Conservation (phyloP, 2,329 filamentous ascomycete genomes). For the Claviceps humidiphila region DNA sequence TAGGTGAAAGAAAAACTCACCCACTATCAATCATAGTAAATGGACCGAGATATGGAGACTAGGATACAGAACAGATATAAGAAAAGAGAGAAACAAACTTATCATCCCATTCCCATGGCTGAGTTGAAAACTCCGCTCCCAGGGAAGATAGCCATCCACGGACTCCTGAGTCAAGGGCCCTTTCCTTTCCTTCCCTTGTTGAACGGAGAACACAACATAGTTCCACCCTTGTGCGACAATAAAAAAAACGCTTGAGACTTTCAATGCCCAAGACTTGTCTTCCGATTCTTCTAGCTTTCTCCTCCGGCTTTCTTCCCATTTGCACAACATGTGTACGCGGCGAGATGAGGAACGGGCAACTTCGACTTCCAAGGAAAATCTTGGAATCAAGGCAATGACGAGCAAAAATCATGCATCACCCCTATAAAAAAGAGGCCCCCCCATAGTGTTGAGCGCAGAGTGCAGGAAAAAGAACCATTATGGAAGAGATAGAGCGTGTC, state of each 20-base stretch:
- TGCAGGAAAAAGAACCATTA: not conserved
- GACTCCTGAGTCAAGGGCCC: too few relatives aligned
- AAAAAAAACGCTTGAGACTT: not conserved
- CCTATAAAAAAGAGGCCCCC: not conserved
- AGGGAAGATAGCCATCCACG: not conserved
- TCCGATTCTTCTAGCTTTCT: not conserved
- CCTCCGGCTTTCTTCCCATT: not conserved
- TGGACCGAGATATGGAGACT: not conserved
- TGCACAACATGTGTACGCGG: not conserved
- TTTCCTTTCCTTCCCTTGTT: not conserved
- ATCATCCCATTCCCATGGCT: not conserved
- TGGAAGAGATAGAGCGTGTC: not conserved
- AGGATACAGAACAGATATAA: not conserved
- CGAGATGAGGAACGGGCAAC: not conserved
- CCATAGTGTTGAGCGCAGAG: not conserved
- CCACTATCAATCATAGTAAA: not conserved
- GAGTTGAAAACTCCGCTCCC: slow-evolving; percentile 4
- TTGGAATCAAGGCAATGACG: too few relatives aligned
- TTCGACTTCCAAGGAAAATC: not conserved
- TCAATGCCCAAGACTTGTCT: not conserved
- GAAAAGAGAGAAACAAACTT: not conserved
- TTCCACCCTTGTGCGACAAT: not conserved
- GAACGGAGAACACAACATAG: not conserved
- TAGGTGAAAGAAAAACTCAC: not conserved
- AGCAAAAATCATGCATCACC: not conserved